These are phyloP conservation scores for Zygoascus sp. DNA, from an alignment of 1,139 yeast genomes.

Conservation along the genomic window DNA sequence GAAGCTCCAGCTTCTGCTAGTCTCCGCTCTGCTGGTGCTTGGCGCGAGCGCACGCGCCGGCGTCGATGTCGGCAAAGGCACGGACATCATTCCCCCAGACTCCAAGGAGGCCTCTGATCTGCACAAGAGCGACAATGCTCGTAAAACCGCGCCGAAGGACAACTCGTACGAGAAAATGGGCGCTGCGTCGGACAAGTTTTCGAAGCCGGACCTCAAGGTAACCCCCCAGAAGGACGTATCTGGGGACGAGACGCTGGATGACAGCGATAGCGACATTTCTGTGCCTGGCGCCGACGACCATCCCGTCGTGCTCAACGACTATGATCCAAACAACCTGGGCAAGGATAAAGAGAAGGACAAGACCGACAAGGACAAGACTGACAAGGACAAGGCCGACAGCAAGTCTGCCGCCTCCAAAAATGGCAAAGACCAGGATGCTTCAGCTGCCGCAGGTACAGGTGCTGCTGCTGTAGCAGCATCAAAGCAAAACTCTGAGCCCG, in stretches of 20 bases:
- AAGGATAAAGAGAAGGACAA: slow-evolving; percentile 27
- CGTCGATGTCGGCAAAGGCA: slow-evolving; percentile 29
- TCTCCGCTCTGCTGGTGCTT: not conserved
- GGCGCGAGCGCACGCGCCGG: slow-evolving; percentile 8
- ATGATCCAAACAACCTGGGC: slow-evolving; percentile 38
- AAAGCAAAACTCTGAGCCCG: not conserved
- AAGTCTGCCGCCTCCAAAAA: slow-evolving; percentile 13
- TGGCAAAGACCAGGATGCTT: slow-evolving; percentile 1
- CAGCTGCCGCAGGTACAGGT: slow-evolving; percentile 2
- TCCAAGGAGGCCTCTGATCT: slow-evolving; percentile 31
- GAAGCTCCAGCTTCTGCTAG: not conserved
- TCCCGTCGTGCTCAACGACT: slow-evolving; percentile 37
- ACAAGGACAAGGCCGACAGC: slow-evolving; percentile 14
- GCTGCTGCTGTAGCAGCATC: not conserved
- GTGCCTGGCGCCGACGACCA: slow-evolving; percentile 29
- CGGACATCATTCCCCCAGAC: slow-evolving; percentile 32
- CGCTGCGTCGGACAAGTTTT: slow-evolving; percentile 31
- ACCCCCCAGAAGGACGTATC: slow-evolving; percentile 26
- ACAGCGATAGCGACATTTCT: slow-evolving; percentile 11
- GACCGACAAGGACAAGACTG: slow-evolving; percentile 16
- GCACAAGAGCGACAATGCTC: slow-evolving; percentile 30
- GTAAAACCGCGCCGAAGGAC: slow-evolving; percentile 38
- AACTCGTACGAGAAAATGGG: slow-evolving; percentile 27
- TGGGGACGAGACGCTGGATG: slow-evolving; percentile 18
- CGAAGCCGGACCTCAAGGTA: slow-evolving; percentile 32